Evolutionary conservation across 371 early-diverging fungal genomes (phyloP), one percentile per base, ranked within the genome.

Genomic region (Syncephalastrum sp.): DNA sequence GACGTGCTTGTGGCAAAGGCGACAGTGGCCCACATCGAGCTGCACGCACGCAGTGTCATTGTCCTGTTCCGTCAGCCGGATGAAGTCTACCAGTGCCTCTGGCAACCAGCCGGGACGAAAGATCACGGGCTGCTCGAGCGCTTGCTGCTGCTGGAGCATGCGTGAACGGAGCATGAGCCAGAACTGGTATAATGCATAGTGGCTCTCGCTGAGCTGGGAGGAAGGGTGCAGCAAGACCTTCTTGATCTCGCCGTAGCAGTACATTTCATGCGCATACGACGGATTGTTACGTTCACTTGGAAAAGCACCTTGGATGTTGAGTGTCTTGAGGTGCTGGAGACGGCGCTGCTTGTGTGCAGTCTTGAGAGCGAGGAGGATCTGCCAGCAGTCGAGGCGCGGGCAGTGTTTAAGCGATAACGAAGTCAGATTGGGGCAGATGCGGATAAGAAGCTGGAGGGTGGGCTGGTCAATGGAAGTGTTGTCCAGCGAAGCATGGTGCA

Each of bases 251-350:
- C 53, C 53, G 33, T 59, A 59, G 41, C 47, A 42, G 29, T 53
- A 59, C 53, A 59, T 52, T 16, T 59, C 59, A 3, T 47, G 53
- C 8, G 53, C 59, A 53, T 53, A 59, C 5, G 59, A 53, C 38
- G 41, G 52, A 23, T 47, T 6, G 14, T 47, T 42, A 3, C 59
- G 59, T 14, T 59, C 59, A 41, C 59, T 59, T 24, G 59, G 59
- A 23, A 59, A 59, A 3, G 27, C 29, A 0, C 59, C 59, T 46
- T 43, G 53, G 44, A 59, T 52, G 16, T 52, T 19, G 17, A 59
- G 25, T 16, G 19, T 41, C n/a, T 17, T 16, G 19, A 59, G 59
- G 15, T 59, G 47, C 8, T 53, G 53, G 48, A 33, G 47, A 44
- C 0, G 53, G 53, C 13, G 38, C 42, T 5, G 10, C 21, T 25